A percentile compares a stretch with the other conserved stretches of the same genome.
Evolutionary conservation across 169 alveolate genomes (phyloP).

Genomic region (Cardiosporidium cionae): DNA sequence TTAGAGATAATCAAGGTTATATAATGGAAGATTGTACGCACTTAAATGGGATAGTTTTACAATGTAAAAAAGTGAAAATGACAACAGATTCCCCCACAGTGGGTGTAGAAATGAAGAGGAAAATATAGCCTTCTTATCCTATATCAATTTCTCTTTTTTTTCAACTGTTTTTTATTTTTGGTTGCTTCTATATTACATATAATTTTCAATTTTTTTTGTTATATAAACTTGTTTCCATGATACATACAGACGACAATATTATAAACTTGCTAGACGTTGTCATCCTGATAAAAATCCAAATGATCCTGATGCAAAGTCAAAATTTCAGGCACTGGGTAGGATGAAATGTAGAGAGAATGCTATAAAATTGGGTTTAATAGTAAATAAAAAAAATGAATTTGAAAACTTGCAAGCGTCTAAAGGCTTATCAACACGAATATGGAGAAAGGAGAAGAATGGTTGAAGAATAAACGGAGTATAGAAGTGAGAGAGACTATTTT

Average conservation of each 20-base stretch:
- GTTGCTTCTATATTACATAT: background rate
- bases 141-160: no score
- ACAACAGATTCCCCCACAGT: no score
- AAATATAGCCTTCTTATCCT: no score
- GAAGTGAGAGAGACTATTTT: background rate
- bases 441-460: background rate
- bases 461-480: background rate
- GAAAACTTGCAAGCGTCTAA: no score
- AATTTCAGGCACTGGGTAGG: conserved; percentile 79
- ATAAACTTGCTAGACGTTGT: conserved; percentile 71
- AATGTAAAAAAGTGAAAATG: no score
- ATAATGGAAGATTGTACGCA: no score
- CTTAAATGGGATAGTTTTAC: no score
- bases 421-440: no score
- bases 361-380: conserved; percentile 63
- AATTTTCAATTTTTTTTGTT: background rate
- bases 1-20: no score
- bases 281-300: conserved; percentile 90
- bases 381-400: no score
- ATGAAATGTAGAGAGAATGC: conserved; percentile 75
- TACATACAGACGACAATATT: conserved; percentile 67
- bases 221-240: background rate
- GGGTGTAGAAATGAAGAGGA: no score
- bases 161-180: background rate
- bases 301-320: conserved; percentile 72